Percentiles rank a stretch among this genome's conserved stretches.
phyloP scores from a whole-genome alignment of 2,329 filamentous ascomycete genomes.

The Cercospora zeina region DNA sequence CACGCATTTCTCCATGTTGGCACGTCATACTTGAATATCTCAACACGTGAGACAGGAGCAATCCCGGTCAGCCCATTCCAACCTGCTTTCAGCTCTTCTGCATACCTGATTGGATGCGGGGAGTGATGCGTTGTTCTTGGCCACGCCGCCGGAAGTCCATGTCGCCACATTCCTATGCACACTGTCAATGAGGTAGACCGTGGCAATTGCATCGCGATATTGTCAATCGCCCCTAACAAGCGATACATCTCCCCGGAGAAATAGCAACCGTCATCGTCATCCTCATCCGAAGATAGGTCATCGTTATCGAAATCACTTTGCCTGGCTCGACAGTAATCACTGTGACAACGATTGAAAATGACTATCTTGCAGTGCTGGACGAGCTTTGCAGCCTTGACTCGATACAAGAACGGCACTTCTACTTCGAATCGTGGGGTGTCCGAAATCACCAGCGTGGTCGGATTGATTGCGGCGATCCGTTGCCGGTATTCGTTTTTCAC shows the following conservation, averaged over 20 bases:
- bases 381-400: neutral
- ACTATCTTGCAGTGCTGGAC: neutral
- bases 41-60: neutral
- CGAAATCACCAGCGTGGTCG: neutral
- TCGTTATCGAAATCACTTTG: neutral
- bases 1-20: neutral
- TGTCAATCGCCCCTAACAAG: neutral
- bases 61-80: neutral
- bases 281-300: no score
- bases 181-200: neutral
- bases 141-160: neutral
- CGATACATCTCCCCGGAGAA: no score
- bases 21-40: neutral
- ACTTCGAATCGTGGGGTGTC: neutral
- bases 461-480: neutral
- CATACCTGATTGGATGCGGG: no score
- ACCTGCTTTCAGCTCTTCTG: neutral
- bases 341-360: neutral
- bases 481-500: neutral
- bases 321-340: neutral
- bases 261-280: no score
- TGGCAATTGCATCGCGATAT: neutral
- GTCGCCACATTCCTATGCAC: neutral
- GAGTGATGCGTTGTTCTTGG: neutral
- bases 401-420: neutral